Evolutionary conservation across 2,329 filamentous ascomycete genomes (phyloP).

Genomic region (Penicillium sp.): DNA sequence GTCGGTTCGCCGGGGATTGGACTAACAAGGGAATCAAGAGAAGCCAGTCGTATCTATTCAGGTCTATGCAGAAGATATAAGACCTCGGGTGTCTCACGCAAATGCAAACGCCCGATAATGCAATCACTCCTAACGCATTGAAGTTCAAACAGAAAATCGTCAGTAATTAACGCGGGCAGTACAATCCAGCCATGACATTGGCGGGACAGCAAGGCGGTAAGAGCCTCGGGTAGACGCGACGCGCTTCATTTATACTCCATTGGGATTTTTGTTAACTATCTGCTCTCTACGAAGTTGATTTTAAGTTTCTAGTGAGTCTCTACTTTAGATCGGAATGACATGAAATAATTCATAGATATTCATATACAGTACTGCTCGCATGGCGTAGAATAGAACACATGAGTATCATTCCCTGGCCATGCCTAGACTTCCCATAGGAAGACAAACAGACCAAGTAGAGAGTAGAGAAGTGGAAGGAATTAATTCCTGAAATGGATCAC

Average conservation of each 20-base stretch:
- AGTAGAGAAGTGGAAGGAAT: conserved; percentile 9
- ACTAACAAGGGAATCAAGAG: background rate
- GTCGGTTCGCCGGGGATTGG: background rate
- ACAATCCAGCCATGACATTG: conserved; percentile 10
- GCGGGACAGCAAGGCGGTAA: conserved; percentile 14
- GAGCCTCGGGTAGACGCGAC: conserved; percentile 17
- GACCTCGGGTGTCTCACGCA: background rate
- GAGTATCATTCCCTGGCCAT: conserved; percentile 16
- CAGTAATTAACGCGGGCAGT: conserved; percentile 16
- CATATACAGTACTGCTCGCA: conserved; percentile 24
- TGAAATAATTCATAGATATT: conserved; percentile 8
- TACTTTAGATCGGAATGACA: background rate
- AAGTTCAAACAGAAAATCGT: conserved; percentile 11
- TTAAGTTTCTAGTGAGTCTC: too few species aligned
- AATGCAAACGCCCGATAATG: background rate
- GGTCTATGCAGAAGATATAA: background rate
- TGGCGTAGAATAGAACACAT: conserved; percentile 29
- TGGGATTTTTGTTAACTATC: conserved; percentile 2
- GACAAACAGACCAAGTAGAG: conserved; percentile 10
- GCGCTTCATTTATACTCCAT: conserved; percentile 23
- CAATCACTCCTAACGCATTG: background rate
- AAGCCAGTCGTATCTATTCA: too few species aligned
- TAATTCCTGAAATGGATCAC: conserved; percentile 12
- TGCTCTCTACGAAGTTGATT: background rate
- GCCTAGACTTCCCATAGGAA: conserved; percentile 12